Conservation (phyloP, 179 eudicot genomes). For the Patellifolia procumbens region DNA sequence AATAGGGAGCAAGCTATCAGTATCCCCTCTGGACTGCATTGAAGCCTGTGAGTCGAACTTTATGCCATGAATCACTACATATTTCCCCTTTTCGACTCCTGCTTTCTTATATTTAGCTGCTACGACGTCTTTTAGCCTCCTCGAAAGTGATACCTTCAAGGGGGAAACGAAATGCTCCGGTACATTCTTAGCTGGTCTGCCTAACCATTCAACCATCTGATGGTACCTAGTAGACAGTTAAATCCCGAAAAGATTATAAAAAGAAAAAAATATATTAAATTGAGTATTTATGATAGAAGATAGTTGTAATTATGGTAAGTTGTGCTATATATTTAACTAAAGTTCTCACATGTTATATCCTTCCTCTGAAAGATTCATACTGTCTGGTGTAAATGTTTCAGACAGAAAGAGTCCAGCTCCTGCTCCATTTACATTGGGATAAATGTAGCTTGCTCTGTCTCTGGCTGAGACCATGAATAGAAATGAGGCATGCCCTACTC, state of each 20-base stretch:
- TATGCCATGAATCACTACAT: conserved; percentile 80
- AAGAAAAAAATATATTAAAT: background rate
- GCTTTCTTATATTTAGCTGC: conserved; percentile 69
- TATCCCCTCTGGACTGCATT: conserved; percentile 86
- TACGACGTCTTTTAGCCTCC: conserved; percentile 68
- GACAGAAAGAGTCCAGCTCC: conserved; percentile 87
- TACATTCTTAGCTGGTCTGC: conserved; percentile 60
- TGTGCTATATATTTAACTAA: background rate
- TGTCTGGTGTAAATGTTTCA: conserved; percentile 61
- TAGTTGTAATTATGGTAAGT: background rate
- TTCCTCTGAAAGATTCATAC: conserved; percentile 71
- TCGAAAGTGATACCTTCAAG: conserved; percentile 70
- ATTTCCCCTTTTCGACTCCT: conserved; percentile 74
- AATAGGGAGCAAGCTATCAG: conserved; percentile 84
- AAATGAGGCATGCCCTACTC: conserved; percentile 87
- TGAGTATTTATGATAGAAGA: background rate
- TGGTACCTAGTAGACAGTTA: conserved; percentile 53
- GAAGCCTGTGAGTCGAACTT: conserved; percentile 81
- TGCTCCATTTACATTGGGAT: conserved; percentile 85
- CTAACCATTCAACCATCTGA: conserved; percentile 85
- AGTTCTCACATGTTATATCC: conserved; percentile 72
- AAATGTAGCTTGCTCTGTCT: conserved; percentile 81
- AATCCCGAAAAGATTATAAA: background rate
- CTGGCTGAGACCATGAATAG: conserved; percentile 82
- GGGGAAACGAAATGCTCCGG: conserved; percentile 62